Conservation (phyloP, 2,329 filamentous ascomycete species). For the Trichoderma sp. region DNA sequence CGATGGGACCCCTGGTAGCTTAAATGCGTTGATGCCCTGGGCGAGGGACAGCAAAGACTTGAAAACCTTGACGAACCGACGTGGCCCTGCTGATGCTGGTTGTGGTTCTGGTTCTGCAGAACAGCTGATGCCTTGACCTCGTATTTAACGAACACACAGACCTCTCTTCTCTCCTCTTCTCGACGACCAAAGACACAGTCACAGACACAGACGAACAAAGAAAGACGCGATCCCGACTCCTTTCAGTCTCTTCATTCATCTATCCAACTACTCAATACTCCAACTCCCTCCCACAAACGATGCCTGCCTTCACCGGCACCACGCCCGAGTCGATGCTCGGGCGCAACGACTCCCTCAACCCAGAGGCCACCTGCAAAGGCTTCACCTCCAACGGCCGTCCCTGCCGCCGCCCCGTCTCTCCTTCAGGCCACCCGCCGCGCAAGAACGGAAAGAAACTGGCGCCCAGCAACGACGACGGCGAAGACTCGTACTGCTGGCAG, state of each 20-base stretch:
- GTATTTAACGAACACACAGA: not conserved
- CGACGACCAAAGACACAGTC: conserved; percentile 24
- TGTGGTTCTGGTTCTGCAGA: not conserved
- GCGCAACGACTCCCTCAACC: conserved; percentile 82
- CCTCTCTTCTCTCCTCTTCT: not conserved
- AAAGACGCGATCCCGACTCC: not conserved
- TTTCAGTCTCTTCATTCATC: not conserved
- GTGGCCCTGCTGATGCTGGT: not conserved
- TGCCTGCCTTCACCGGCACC: conserved; percentile 43
- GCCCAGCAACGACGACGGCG: conserved; percentile 55
- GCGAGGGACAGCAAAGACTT: not conserved
- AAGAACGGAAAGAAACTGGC: not conserved
- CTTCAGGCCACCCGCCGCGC: conserved; percentile 22
- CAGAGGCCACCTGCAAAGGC: conserved; percentile 82
- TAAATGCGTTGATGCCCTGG: conserved; percentile 19
- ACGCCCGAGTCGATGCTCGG: conserved; percentile 80
- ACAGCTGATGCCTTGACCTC: not conserved
- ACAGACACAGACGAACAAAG: not conserved
- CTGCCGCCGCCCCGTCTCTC: conserved; percentile 69
- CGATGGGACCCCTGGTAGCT: not conserved
- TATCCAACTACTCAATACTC: not conserved
- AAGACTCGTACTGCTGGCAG: conserved; percentile 86
- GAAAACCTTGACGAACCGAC: not conserved
- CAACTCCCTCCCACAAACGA: conserved; percentile 20
- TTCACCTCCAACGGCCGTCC: conserved; percentile 80